Evolutionary conservation across 2,329 filamentous ascomycete genomes (phyloP).

Genomic region (Neofusicoccum sp.): DNA sequence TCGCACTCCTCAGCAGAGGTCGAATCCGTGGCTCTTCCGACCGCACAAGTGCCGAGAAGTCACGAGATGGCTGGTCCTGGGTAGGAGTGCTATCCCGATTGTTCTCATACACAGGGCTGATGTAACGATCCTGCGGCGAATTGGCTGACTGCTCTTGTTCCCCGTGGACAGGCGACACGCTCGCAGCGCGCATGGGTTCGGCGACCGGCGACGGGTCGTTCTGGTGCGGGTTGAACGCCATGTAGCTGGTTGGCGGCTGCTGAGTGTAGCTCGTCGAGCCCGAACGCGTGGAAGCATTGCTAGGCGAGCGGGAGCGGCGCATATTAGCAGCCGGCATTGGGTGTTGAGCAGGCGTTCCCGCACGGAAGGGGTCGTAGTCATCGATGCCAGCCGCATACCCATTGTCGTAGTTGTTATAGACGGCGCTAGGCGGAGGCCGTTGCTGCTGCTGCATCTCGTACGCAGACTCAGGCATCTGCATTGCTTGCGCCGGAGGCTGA

Average conservation of each 20-base stretch:
- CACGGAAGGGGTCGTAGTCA: slow-evolving; percentile 14
- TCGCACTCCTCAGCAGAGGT: not conserved
- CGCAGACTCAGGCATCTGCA: slow-evolving; percentile 3
- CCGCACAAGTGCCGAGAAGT: not conserved
- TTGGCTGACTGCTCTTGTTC: not conserved
- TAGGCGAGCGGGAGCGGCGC: not conserved
- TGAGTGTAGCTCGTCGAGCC: not conserved
- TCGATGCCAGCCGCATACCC: not conserved
- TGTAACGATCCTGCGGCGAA: not conserved
- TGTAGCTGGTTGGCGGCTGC: not conserved
- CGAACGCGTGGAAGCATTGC: not conserved
- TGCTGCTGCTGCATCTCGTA: slow-evolving; percentile 17
- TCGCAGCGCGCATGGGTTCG: not conserved
- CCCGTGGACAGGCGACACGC: slow-evolving; percentile 3
- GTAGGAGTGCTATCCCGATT: not conserved
- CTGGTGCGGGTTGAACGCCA: slow-evolving; percentile 6
- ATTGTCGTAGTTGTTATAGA: not conserved
- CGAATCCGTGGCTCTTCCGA: not conserved
- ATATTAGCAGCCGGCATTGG: not conserved
- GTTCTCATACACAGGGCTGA: not conserved
- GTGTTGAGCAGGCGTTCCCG: not conserved
- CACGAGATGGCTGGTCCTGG: not conserved
- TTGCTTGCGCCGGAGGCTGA: slow-evolving; percentile 26
- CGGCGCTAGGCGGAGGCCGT: not conserved
- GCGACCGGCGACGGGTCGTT: not conserved